Evolutionary conservation across 2,329 filamentous ascomycete genomes (phyloP), one percentile per base, ranked within the genome.

Genomic region (Pochonia chlamydosporia): DNA sequence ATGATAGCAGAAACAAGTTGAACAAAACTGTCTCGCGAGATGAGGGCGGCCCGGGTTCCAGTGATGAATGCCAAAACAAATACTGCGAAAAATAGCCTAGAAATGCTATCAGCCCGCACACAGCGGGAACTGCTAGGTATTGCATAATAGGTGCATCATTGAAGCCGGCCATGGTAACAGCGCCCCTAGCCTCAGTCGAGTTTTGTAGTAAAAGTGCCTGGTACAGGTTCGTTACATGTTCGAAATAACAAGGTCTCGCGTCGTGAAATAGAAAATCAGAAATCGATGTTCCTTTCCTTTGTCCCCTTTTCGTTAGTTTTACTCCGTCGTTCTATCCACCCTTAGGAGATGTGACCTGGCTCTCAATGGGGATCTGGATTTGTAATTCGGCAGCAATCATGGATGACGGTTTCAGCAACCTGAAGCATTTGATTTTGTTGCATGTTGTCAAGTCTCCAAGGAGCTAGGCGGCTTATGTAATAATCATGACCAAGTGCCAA

Each of bases 61-160:
- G 73, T 52, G 75, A 69, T 28, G 62, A 60, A 51, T 78, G 67
- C 54, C 76, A 65, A 63, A 92, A 87, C 40, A 92, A 72, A 61
- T 74, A 77, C 66, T 92, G 88, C 4, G 87, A 85, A 42, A 79
- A 77, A 69, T 85, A 89, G 51, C 81, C 79, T 3, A 91, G 75
- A 60, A 89, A 87, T 45, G 69, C 60, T 49, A 91, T 85, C 13
- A 92, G 68, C 7, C 73, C 47, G 53, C 81, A 81, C 39, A 87
- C 85, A 49, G 73, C 76, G 13, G 85, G 85, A n/a, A 90, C 78
- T 49, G 85, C 84, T 44, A 89, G 70, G 43, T 66, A 63, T 58
- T 77, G 73, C 50, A 81, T 58, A 37, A 69, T 56, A 46, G 68
- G 63, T 59, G 69, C 63, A 50, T 67, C 61, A 57, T 63, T 61